Conservation (phyloP, 2,329 filamentous ascomycete species). For the Colletotrichum spaethianum region DNA sequence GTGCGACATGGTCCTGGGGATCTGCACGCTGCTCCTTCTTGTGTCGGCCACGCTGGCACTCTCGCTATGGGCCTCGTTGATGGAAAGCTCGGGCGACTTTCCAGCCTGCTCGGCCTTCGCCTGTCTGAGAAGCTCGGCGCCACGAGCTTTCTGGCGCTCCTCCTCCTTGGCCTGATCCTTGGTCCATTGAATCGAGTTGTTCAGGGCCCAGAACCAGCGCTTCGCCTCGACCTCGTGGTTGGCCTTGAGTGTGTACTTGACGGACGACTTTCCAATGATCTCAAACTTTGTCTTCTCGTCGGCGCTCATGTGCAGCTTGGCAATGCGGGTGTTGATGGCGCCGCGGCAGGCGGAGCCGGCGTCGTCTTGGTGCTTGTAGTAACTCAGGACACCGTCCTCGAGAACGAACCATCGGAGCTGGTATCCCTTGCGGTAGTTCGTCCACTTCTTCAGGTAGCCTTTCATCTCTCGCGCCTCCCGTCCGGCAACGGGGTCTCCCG, state of each 20-base stretch:
- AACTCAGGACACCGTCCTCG: conserved; percentile 96
- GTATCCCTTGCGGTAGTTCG: conserved; percentile 97
- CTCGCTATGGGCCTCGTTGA: conserved; percentile 65
- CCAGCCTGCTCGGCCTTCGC: conserved; percentile 81
- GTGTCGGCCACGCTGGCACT: conserved; percentile 65
- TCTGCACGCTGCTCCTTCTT: conserved; percentile 59
- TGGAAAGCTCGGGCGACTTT: conserved; percentile 62
- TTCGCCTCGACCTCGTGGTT: conserved; percentile 99
- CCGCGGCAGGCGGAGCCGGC: conserved; percentile 95
- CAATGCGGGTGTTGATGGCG: conserved; percentile 99
- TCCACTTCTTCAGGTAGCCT: conserved; percentile 99
- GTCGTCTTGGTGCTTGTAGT: conserved; percentile 99
- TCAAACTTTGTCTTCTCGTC: conserved; percentile 99
- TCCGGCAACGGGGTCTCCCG: conserved; percentile 76
- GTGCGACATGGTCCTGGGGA: conserved; percentile 58
- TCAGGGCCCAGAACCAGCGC: conserved; percentile 98
- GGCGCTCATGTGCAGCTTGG: conserved; percentile 92
- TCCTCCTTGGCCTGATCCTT: conserved; percentile 98
- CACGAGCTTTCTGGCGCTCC: conserved; percentile 80
- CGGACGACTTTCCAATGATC: conserved; percentile 97
- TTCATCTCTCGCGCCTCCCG: conserved; percentile 98
- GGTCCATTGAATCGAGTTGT: conserved; percentile 98
- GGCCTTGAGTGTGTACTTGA: conserved; percentile 97
- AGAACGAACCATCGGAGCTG: conserved; percentile 98
- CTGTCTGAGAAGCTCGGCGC: conserved; percentile 81